Evolutionary conservation across 1,284 basidiomycete genomes (phyloP).

Genomic region (Ceratobasidium sp.): DNA sequence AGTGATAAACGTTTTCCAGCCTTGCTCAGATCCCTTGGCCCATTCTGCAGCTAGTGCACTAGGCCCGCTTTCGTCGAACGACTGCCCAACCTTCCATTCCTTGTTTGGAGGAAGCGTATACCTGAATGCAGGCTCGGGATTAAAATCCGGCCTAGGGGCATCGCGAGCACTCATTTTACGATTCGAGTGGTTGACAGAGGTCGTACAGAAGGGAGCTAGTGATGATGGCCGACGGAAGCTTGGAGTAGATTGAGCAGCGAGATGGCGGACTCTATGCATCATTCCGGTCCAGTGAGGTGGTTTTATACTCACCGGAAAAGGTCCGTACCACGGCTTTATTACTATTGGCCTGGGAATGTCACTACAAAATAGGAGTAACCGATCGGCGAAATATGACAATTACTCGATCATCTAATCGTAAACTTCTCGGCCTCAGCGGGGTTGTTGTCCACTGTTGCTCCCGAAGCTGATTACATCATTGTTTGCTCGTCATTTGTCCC

Average conservation of each 20-base stretch:
- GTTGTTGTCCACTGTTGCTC: too few relatives aligned
- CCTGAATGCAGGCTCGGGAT: conserved; percentile 50
- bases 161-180: conserved; percentile 29
- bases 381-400: background rate
- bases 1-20: conserved; percentile 65
- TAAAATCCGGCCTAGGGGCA: conserved; percentile 46
- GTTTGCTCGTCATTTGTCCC: too few relatives aligned
- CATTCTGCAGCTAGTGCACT: conserved; percentile 54
- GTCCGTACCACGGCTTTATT: conserved; percentile 1
- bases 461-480: too few relatives aligned
- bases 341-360: background rate
- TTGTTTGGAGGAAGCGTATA: conserved; percentile 59
- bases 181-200: background rate
- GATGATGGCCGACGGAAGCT: too few relatives aligned
- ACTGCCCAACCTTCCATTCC: conserved; percentile 61
- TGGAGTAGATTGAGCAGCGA: background rate
- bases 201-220: background rate
- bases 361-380: background rate
- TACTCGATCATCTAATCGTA: background rate
- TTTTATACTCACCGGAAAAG: background rate
- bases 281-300: background rate
- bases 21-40: conserved; percentile 58
- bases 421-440: background rate
- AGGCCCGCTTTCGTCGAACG: conserved; percentile 56
- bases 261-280: background rate